phyloP scores from a whole-genome alignment of 441 rosid genomes.

The Biscutella laevigata region DNA sequence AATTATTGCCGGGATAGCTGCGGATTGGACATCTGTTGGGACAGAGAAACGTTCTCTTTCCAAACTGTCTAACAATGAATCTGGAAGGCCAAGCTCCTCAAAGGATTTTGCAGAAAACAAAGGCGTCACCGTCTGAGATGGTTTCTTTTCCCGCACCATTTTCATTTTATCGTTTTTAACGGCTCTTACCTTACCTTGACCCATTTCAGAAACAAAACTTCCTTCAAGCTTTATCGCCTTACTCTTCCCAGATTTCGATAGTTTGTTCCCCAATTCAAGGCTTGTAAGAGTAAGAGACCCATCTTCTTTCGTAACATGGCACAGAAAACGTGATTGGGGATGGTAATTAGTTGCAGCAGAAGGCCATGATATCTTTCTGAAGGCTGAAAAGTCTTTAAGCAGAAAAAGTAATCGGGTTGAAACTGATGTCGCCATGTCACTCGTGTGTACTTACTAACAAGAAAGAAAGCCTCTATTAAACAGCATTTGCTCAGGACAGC shows the following conservation, averaged over 20 bases:
- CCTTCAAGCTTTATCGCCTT: constrained; percentile 27
- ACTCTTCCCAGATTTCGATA: constrained; percentile 20
- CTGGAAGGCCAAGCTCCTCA: constrained; percentile 77
- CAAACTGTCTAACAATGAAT: constrained; percentile 50
- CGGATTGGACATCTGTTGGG: constrained; percentile 86
- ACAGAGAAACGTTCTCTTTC: constrained; percentile 60
- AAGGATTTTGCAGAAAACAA: constrained; percentile 69
- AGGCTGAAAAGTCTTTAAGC: constrained; percentile 42
- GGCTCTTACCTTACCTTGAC: constrained; percentile 32
- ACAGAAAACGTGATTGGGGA: constrained; percentile 30
- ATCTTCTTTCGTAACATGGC: constrained; percentile 29
- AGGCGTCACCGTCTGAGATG: constrained; percentile 39
- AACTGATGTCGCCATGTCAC: constrained; percentile 37
- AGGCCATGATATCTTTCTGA: constrained; percentile 33
- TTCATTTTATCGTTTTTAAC: constrained; percentile 27
- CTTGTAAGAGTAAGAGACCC: constrained; percentile 58
- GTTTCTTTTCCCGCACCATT: constrained; percentile 28
- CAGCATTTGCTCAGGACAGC: constrained; percentile 1
- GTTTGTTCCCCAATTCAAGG: constrained; percentile 37
- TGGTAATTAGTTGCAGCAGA: constrained; percentile 35
- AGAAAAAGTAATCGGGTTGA: constrained; percentile 59
- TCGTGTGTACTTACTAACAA: constrained; percentile 12
- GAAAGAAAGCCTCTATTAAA: constrained; percentile 2
- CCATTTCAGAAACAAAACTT: constrained; percentile 23
- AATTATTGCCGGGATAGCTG: constrained; percentile 66